Percentiles rank a stretch among this genome's conserved stretches.
Evolutionary conservation across 2,329 filamentous ascomycete genomes (phyloP).

Genomic region (Aspergillus tubingensis): DNA sequence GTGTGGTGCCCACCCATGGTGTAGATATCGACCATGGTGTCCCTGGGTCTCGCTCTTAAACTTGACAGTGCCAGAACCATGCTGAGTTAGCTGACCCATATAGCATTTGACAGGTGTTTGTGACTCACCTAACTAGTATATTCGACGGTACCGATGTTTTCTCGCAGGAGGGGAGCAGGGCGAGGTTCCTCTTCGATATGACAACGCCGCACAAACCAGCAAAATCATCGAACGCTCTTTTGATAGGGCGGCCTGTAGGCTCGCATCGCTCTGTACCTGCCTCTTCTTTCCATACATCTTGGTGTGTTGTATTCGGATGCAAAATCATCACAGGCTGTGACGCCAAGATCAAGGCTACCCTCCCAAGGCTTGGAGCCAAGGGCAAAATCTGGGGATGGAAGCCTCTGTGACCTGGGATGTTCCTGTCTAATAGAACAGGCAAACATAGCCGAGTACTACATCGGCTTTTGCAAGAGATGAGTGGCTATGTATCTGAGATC

Average conservation of each 20-base stretch:
- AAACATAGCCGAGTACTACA: neutral
- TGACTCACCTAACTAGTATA: conserved; percentile 15
- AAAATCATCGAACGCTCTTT: neutral
- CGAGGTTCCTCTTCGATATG: conserved; percentile 29
- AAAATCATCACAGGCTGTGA: neutral
- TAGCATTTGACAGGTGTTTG: neutral
- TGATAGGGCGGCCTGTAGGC: neutral
- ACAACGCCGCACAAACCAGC: conserved; percentile 28
- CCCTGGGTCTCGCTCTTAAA: conserved; percentile 40
- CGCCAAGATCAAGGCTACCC: neutral
- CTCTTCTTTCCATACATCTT: neutral
- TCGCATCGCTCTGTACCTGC: neutral
- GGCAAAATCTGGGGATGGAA: neutral
- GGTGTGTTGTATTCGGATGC: neutral
- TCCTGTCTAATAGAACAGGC: too few relatives aligned
- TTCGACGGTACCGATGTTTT: conserved; percentile 30
- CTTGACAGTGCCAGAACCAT: conserved; percentile 30
- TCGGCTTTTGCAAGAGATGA: neutral
- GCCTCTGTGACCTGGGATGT: too few relatives aligned
- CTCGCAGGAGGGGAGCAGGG: conserved; percentile 32
- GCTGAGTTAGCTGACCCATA: neutral
- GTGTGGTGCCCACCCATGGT: conserved; percentile 15
- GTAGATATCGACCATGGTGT: conserved; percentile 20
- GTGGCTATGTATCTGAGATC: neutral
- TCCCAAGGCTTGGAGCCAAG: neutral